Conservation (phyloP, 1,284 basidiomycete species). For the Sporisorium reilianum region DNA sequence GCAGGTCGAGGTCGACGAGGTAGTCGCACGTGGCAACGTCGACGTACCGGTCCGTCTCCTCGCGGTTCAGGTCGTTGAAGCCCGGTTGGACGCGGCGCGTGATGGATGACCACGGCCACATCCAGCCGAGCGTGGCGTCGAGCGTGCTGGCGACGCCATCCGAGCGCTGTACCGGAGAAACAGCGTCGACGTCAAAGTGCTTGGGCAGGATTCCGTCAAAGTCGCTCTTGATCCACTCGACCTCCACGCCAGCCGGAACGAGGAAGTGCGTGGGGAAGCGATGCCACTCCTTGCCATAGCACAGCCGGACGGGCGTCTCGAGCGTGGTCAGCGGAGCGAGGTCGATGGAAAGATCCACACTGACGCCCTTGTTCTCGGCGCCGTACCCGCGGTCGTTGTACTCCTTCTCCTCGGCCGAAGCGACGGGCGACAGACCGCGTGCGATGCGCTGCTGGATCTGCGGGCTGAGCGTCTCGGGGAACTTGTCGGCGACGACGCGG, state of each 20-base stretch:
- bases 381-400: slow-evolving; percentile 41
- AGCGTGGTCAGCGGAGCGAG: slow-evolving; percentile 23
- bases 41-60: slow-evolving; percentile 84
- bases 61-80: slow-evolving; percentile 89
- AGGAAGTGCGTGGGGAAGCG: slow-evolving; percentile 92
- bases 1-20: slow-evolving; percentile 60
- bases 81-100: slow-evolving; percentile 77
- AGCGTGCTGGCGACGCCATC: slow-evolving; percentile 16
- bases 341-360: slow-evolving; percentile 32
- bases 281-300: slow-evolving; percentile 95
- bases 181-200: slow-evolving; percentile 73
- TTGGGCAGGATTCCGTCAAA: slow-evolving; percentile 90
- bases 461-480: slow-evolving; percentile 36
- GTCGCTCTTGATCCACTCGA: slow-evolving; percentile 88
- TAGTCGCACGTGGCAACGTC: slow-evolving; percentile 61
- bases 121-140: slow-evolving; percentile 71
- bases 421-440: slow-evolving; percentile 37
- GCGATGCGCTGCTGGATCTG: slow-evolving; percentile 34
- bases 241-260: slow-evolving; percentile 82
- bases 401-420: slow-evolving; percentile 38
- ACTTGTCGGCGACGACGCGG: slow-evolving; percentile 71
- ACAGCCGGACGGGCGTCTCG: slow-evolving; percentile 72
- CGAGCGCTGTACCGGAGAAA: slow-evolving; percentile 10
- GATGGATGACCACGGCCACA: slow-evolving; percentile 70
- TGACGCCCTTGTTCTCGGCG: slow-evolving; percentile 30